Evolutionary conservation across 2,329 filamentous ascomycete species (phyloP).

Genomic region (Helotiales sp.): DNA sequence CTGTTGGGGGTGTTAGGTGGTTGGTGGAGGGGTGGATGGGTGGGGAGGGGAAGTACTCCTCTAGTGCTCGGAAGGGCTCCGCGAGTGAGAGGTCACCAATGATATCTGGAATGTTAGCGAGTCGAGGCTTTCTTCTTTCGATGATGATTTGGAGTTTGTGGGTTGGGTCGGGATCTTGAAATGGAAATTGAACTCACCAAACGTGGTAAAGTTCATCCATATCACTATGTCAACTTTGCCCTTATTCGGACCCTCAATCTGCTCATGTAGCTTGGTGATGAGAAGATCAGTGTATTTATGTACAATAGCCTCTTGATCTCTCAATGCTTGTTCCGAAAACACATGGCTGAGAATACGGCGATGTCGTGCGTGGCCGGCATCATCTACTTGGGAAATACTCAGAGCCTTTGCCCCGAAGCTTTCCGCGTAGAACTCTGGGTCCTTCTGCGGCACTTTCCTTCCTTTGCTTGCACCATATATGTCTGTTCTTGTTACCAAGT

Average conservation of each 20-base stretch:
- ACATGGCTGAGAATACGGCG: conserved; percentile 30
- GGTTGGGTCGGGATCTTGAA: neutral
- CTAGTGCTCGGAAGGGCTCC: conserved; percentile 35
- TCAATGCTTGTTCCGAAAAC: conserved; percentile 34
- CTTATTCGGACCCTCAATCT: conserved; percentile 2
- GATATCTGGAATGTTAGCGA: conserved; percentile 16
- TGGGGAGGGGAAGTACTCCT: conserved; percentile 2
- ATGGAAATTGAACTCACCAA: conserved; percentile 22
- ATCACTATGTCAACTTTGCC: conserved; percentile 27
- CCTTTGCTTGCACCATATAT: neutral
- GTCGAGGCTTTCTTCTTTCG: too few species aligned
- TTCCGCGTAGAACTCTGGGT: neutral
- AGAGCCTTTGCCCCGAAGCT: neutral
- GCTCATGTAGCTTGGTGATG: conserved; percentile 8
- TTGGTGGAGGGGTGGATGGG: conserved; percentile 28
- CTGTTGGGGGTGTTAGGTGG: conserved; percentile 1
- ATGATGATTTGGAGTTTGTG: neutral
- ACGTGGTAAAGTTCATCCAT: conserved; percentile 39
- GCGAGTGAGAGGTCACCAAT: conserved; percentile 46
- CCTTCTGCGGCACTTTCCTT: neutral
- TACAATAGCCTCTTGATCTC: conserved; percentile 32
- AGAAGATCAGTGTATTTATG: conserved; percentile 9
- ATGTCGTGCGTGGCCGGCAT: conserved; percentile 19
- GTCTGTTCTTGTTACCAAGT: neutral
- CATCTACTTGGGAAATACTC: neutral